These are phyloP conservation scores for Leccinum aurantiacum DNA, from an alignment of 768 basidiomycete genomes.

Conservation along the genomic window DNA sequence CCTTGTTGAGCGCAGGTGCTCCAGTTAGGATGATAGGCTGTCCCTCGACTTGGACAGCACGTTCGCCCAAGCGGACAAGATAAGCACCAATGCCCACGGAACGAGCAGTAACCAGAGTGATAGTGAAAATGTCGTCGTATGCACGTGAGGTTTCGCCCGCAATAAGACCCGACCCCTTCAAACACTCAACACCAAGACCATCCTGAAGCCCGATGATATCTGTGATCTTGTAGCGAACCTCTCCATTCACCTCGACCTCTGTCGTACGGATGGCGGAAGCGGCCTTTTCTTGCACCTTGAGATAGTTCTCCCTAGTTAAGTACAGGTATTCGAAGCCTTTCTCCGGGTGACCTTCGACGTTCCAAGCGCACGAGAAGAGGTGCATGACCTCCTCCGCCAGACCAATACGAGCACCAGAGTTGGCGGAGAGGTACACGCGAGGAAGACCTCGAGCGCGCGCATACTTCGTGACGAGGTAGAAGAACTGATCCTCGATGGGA, in stretches of 20 bases:
- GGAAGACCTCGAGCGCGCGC: slow-evolving; percentile 87
- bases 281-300: slow-evolving; percentile 87
- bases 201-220: slow-evolving; percentile 97
- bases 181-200: slow-evolving; percentile 93
- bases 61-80: slow-evolving; percentile 95
- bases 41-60: slow-evolving; percentile 97
- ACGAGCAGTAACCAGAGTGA: slow-evolving; percentile 96
- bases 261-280: slow-evolving; percentile 72
- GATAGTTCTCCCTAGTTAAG: slow-evolving; percentile 87
- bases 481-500: slow-evolving; percentile 93
- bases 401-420: slow-evolving; percentile 97
- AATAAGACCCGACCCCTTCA: slow-evolving; percentile 96
- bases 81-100: slow-evolving; percentile 99
- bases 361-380: slow-evolving; percentile 92
- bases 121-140: slow-evolving; percentile 99
- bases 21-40: slow-evolving; percentile 99
- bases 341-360: slow-evolving; percentile 75
- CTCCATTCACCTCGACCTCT: slow-evolving; percentile 84
- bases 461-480: slow-evolving; percentile 91
- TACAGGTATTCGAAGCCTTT: slow-evolving; percentile 97
- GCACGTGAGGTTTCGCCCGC: slow-evolving; percentile 98
- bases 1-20: slow-evolving; percentile 96
- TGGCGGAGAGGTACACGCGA: slow-evolving; percentile 96
- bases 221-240: slow-evolving; percentile 90
- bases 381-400: slow-evolving; percentile 88